These are phyloP conservation scores for Corchorus capsularis DNA, from an alignment of 345 rosid species.

Conservation along the genomic window DNA sequence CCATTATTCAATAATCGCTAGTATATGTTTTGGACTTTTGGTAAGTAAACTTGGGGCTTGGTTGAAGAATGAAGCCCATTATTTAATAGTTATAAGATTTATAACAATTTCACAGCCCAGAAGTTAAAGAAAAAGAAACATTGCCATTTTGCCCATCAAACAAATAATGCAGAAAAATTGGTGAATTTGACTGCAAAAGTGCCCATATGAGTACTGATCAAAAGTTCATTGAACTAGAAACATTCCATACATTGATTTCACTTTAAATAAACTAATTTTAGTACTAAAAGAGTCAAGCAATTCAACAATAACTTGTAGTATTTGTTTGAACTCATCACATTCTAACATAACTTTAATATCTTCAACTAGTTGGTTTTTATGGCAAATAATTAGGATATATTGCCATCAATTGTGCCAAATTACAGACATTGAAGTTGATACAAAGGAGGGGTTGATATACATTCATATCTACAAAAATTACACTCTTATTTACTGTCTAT, in stretches of 20 bases:
- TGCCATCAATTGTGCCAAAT: not conserved
- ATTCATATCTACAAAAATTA: constrained; percentile 31
- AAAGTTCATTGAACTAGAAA: not conserved
- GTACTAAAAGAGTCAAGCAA: not conserved
- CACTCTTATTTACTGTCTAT: constrained; percentile 26
- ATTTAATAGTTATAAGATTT: too few relatives aligned
- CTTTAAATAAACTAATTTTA: not conserved
- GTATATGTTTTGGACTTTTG: too few relatives aligned
- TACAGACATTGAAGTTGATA: constrained; percentile 7
- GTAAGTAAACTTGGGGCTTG: too few relatives aligned
- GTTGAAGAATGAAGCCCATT: too few relatives aligned
- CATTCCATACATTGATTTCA: not conserved
- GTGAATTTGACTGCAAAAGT: not conserved
- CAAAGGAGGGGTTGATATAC: not conserved
- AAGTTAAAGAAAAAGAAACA: not conserved
- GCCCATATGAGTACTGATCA: not conserved
- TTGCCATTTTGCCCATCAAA: not conserved
- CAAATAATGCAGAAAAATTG: not conserved
- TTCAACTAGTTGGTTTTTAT: not conserved
- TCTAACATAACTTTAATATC: constrained; percentile 9
- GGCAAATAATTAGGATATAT: not conserved
- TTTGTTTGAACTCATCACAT: not conserved
- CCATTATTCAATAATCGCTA: too few relatives aligned
- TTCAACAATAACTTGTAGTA: not conserved
- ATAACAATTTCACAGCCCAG: too few relatives aligned